Evolutionary conservation across 2,329 filamentous ascomycete genomes (phyloP), one percentile per base, ranked within the genome.

Genomic region (Fusarium mexicanum): DNA sequence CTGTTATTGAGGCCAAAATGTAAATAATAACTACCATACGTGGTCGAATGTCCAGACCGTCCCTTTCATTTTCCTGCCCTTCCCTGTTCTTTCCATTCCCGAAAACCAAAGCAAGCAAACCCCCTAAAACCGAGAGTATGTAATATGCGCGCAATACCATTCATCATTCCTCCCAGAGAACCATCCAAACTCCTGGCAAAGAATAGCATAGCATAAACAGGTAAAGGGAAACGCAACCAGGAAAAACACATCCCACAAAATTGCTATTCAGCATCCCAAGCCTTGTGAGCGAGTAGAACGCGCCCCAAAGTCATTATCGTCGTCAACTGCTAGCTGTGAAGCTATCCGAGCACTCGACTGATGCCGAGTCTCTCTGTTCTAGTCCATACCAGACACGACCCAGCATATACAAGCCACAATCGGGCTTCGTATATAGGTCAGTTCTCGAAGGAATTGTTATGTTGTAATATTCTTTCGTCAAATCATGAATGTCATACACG

Each of bases 291-390:
- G 63, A 55, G 48, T 31, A 67, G 69, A 67, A 31, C 61, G 54
- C 70, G 74, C 78, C 64, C 71, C 43, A 67, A 77, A 75, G 72
- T 79, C 73, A 77, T 81, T 78, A 78, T 78, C 73, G 75, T 79
- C 78, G 68, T 80, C 69, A 77, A 73, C 74, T 73, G 61, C 69
- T 65, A 79, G 78, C 80, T 66, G 79, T 76, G 79, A 81, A 79
- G 79, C 79, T 29, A 64, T 73, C 41, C 54, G 73, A 71, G 72
- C 63, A 62, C 69, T 66, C 71, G 57, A 59, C 58, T 33, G 29
- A 51, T 37, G 26, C 68, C 66, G 64, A 63, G 64, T 51, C 77
- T 77, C 72, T 61, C 67, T 73, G 55, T 73, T 78, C 76, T 77
- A 78, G 71, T 78, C 75, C 72, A 70, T 64, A 67, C 40, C 43